Evolutionary conservation across 1,284 basidiomycete species (phyloP), one percentile per base, ranked within the genome.

Genomic region (Apiotrichum veenhuisii): DNA sequence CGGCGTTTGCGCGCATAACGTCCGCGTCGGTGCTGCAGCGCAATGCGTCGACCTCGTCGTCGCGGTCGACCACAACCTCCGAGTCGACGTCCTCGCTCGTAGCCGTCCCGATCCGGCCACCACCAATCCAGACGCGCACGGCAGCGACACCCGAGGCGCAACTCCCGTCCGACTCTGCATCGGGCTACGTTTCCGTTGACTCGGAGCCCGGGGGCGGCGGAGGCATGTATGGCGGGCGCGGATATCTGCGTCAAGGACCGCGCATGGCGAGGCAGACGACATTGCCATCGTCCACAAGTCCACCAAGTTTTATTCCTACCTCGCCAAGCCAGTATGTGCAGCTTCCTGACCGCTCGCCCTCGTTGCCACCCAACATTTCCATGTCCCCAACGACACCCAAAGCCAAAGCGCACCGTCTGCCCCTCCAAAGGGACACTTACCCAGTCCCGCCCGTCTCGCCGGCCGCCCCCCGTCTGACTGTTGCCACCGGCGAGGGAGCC

Each of bases 91-190:
- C 70, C 0, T 73, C 71, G 0, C 63, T 77, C 20, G 72, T 73
- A 18, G 75, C 76, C 3, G 76, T 69, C 9, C 74, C 75, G 9
- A 77, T 77, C 44, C 61, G 72, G 1, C 75, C 75, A 0, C 73
- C 72, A 2, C 72, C 71, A 10, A 68, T 68, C 37, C 70, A 75
- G 58, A 77, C 75, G 0, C 61, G 71, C 11, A 77, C 75, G 17
- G 73, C 73, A 12, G 72, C 75, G 5, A 73, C 74, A 2, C 61
- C 62, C 7, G 59, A 59, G 9, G 64, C 63, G 3, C 66, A 71
- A 43, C 50, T 70, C 1, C 61, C 66, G 2, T 41, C 52, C 18
- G 55, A 54, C 18, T 22, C 30, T 5, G 20, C 50, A 9, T 30
- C 50, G 8, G 48, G 50, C 45, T 61, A 61, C 25, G 40, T 33